phyloP scores from a whole-genome alignment of 768 basidiomycete genomes.

The Clavulina sp. region DNA sequence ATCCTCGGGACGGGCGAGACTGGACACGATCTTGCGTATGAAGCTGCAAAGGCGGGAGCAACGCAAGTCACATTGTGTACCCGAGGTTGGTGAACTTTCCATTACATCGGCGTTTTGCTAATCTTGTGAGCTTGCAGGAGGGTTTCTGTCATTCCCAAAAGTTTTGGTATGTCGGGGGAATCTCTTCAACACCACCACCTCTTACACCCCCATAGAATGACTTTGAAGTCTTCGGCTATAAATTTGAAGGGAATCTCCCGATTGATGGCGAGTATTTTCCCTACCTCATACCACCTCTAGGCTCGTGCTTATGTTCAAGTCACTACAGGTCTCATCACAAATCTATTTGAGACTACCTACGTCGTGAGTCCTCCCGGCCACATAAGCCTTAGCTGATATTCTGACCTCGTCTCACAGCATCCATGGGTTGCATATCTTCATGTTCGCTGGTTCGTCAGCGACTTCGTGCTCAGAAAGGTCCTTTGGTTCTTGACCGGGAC shows the following conservation, averaged over 20 bases:
- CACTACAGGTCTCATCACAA: constrained; percentile 29
- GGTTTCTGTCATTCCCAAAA: constrained; percentile 44
- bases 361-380: constrained; percentile 22
- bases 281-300: too few species aligned
- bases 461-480: constrained; percentile 41
- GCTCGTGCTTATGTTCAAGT: neutral
- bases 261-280: constrained; percentile 21
- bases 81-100: constrained; percentile 24
- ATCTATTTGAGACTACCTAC: constrained; percentile 36
- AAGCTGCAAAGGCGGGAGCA: constrained; percentile 29
- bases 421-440: constrained; percentile 40
- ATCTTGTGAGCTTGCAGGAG: neutral
- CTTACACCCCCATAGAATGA: constrained; percentile 26
- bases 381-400: neutral
- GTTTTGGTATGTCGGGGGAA: constrained; percentile 23
- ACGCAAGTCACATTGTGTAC: constrained; percentile 36
- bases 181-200: neutral
- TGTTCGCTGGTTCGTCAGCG: constrained; percentile 37
- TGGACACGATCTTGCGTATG: constrained; percentile 38
- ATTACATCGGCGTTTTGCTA: neutral
- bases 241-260: constrained; percentile 24
- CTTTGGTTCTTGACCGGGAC: constrained; percentile 43
- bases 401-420: constrained; percentile 22
- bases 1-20: constrained; percentile 46
- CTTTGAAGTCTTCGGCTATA: constrained; percentile 35